phyloP scores from a whole-genome alignment of 176 grass and related monocot genomes.

The Alloteropsis semialata region DNA sequence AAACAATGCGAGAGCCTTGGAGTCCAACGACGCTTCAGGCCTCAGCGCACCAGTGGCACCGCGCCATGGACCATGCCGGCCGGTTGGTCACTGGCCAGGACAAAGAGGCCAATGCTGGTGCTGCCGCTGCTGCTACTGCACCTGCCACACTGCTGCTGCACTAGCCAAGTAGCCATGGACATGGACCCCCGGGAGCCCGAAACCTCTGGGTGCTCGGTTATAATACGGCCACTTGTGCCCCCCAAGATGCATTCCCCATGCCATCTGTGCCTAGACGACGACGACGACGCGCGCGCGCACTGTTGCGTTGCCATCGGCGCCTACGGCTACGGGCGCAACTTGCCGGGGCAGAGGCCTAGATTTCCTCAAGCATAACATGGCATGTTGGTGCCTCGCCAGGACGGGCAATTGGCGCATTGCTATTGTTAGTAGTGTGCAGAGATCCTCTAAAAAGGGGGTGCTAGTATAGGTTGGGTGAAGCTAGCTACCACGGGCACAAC shows the following conservation, averaged over 20 bases:
- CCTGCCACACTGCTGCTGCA: background rate
- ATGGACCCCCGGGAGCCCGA: constrained; percentile 24
- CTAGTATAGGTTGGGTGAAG: constrained; percentile 14
- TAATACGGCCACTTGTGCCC: constrained; percentile 24
- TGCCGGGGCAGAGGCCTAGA: constrained; percentile 32
- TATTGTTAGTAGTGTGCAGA: background rate
- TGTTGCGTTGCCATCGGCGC: background rate
- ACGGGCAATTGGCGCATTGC: background rate
- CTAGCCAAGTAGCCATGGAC: background rate
- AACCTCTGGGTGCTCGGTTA: constrained; percentile 6
- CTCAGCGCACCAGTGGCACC: background rate
- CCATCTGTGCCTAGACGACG: background rate
- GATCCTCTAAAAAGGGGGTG: background rate
- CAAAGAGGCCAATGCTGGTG: background rate
- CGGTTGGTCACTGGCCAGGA: constrained; percentile 5
- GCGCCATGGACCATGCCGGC: constrained; percentile 27
- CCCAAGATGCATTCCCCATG: background rate
- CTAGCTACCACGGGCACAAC: background rate
- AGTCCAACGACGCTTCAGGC: no score
- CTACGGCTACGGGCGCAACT: constrained; percentile 7
- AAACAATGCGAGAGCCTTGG: constrained; percentile 28
- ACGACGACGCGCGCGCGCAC: no score
- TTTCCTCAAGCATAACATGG: constrained; percentile 49
- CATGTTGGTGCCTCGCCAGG: constrained; percentile 25
- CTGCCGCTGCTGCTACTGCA: background rate